Evolutionary conservation across 495 filamentous ascomycete genomes (phyloP).

Genomic region (Astrothelium macrocarpum): DNA sequence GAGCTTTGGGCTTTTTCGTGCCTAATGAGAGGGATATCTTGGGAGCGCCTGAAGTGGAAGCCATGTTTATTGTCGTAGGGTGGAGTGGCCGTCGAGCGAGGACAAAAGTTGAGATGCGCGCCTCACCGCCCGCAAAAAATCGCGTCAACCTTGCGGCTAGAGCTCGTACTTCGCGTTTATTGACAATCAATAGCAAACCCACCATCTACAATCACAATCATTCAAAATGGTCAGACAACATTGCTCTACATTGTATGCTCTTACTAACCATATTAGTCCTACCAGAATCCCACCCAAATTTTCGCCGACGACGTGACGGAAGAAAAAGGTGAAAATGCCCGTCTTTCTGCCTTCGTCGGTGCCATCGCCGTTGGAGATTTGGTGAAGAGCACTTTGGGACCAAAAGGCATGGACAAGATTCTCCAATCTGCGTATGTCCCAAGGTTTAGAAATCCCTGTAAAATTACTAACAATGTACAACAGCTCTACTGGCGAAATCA

Average conservation of each 20-base stretch:
- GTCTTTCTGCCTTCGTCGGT: slow-evolving; percentile 91
- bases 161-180: slow-evolving; percentile 4
- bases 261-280: slow-evolving; percentile 32
- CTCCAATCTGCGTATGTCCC: slow-evolving; percentile 80
- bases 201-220: background rate
- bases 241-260: background rate
- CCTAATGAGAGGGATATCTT: background rate
- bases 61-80: background rate
- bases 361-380: slow-evolving; percentile 95
- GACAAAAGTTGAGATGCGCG: background rate
- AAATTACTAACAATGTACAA: slow-evolving; percentile 21
- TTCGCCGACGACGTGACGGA: slow-evolving; percentile 95
- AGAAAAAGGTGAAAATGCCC: slow-evolving; percentile 98
- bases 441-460: background rate
- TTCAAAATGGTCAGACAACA: slow-evolving; percentile 15
- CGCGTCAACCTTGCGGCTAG: background rate
- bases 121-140: slow-evolving; percentile 3
- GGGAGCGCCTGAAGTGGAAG: background rate
- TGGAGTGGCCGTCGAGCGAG: background rate
- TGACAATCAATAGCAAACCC: background rate
- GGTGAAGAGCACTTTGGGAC: slow-evolving; percentile 93
- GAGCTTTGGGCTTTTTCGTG: background rate
- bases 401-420: slow-evolving; percentile 99
- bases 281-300: slow-evolving; percentile 88
- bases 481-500: slow-evolving; percentile 90